Evolutionary conservation across 2,329 filamentous ascomycete genomes (phyloP), one percentile per base, ranked within the genome.

Genomic region (Claviceps sp.): DNA sequence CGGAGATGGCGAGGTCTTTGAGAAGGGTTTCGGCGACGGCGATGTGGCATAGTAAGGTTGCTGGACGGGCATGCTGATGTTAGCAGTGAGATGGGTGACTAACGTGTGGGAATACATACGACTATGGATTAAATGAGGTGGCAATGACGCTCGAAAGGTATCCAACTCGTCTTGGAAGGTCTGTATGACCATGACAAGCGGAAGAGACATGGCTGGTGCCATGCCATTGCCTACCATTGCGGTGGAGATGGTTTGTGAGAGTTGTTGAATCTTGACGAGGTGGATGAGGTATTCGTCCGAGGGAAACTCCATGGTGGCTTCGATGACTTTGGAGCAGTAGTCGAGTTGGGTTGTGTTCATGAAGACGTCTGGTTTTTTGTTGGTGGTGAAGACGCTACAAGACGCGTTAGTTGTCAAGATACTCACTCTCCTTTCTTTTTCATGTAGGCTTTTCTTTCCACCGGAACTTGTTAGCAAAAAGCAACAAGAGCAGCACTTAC

Each of bases 321-420:
- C 68, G 8, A 78, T 64, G 10, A 69, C 63, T 10, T 59, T 63
- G 60, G 69, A 72, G 60, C 70, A 76, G 0, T 59, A 62, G 17
- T 74, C 70, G 0, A 76, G 60, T 40, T 71, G 68, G 1, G 65
- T 60, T 0, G 71, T 71, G 56, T 70, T 70, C 70, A 76, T 73
- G 48, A 77, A 65, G 0, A 69, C 66, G 56, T 77, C 74, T 0
- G 69, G 68, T 17, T 70, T 68, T 56, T 76, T 76, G 58, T 72
- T 72, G 11, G 69, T 67, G 2, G 68, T 70, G 54, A 73, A 71
- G 26, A 72, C 65, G 4, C 69, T 71, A 46, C 11, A 7, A 8
- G 16, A 30, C 38, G 14, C 3, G 7, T 50, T 37, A 50, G 30
- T 34, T 19, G 19, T 34, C 10, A 4, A 4, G 10, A 11, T 34